Conservation (phyloP, 306 rosid species). For the Quercus rubra region DNA sequence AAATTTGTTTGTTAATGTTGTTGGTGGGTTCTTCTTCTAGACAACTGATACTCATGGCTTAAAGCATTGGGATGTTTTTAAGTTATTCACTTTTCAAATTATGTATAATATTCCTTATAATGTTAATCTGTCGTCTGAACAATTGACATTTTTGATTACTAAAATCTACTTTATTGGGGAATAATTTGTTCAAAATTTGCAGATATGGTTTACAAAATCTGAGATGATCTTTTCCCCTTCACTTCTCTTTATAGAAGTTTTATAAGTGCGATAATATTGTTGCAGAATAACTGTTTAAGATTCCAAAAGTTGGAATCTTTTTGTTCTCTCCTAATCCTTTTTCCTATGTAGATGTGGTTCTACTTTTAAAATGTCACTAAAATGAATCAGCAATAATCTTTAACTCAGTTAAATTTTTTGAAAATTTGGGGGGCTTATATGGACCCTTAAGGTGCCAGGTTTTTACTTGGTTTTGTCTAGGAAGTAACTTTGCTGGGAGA, state of each 20-base stretch:
- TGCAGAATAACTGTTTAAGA: background rate
- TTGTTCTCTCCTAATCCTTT: background rate
- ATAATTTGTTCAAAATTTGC: background rate
- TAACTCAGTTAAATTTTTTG: background rate
- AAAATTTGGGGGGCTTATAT: background rate
- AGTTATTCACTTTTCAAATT: background rate
- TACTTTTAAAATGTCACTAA: background rate
- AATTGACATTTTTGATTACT: conserved; percentile 1
- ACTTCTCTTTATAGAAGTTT: background rate
- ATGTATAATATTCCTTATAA: background rate
- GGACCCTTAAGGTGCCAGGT: background rate
- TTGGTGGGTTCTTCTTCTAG: background rate
- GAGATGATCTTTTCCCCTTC: conserved; percentile 13
- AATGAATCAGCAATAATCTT: background rate
- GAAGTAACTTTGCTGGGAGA: background rate
- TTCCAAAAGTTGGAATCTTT: conserved; percentile 2
- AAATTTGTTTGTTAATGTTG: background rate
- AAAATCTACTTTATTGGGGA: background rate
- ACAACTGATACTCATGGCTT: background rate
- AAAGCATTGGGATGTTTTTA: background rate
- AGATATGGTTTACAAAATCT: conserved; percentile 9
- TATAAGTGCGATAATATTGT: background rate
- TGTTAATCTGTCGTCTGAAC: background rate
- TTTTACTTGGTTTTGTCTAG: background rate
- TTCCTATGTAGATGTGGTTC: background rate